Percentiles rank a stretch among this genome's conserved stretches.
These are phyloP conservation scores for Fusarium keratoplasticum DNA, from an alignment of 2,329 filamentous ascomycete genomes.

Conservation along the genomic window DNA sequence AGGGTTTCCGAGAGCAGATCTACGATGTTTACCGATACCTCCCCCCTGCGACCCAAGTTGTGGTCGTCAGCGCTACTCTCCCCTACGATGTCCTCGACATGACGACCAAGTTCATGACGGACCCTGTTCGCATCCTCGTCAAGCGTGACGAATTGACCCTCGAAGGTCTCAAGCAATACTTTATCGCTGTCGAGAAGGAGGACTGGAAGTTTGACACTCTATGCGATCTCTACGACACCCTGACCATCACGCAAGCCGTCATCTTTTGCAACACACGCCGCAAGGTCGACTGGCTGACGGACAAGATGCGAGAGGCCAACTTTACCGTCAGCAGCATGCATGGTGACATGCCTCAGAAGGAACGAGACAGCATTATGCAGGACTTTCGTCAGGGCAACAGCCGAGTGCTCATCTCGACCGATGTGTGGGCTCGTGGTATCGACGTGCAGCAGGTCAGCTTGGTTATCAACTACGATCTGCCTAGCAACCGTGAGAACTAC, in stretches of 20 bases:
- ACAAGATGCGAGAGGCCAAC: conserved; percentile 99
- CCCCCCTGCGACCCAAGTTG: conserved; percentile 96
- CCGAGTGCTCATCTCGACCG: conserved; percentile 94
- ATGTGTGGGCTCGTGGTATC: conserved; percentile 98
- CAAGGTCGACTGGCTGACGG: conserved; percentile 99
- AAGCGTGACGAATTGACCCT: conserved; percentile 99
- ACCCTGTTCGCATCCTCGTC: conserved; percentile 94
- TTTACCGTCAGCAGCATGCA: conserved; percentile 99
- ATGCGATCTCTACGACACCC: conserved; percentile 97
- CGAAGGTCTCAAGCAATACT: conserved; percentile 98
- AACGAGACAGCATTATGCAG: conserved; percentile 99
- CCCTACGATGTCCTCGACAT: conserved; percentile 98
- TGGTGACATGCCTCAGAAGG: conserved; percentile 98
- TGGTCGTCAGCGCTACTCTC: conserved; percentile 95
- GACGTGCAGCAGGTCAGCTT: conserved; percentile 98
- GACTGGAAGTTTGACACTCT: conserved; percentile 99
- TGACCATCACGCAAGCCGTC: conserved; percentile 98
- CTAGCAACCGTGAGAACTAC: conserved; percentile 99
- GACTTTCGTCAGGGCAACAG: conserved; percentile 98
- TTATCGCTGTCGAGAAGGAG: conserved; percentile 98
- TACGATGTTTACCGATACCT: conserved; percentile 99
- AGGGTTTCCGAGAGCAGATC: conserved; percentile 97
- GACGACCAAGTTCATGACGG: conserved; percentile 99
- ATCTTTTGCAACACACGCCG: conserved; percentile 99
- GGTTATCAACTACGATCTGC: conserved; percentile 99